A percentile compares a stretch with the other conserved stretches of the same genome.
Evolutionary conservation across 345 rosid species (phyloP).

Genomic region (Hypericum perforatum): DNA sequence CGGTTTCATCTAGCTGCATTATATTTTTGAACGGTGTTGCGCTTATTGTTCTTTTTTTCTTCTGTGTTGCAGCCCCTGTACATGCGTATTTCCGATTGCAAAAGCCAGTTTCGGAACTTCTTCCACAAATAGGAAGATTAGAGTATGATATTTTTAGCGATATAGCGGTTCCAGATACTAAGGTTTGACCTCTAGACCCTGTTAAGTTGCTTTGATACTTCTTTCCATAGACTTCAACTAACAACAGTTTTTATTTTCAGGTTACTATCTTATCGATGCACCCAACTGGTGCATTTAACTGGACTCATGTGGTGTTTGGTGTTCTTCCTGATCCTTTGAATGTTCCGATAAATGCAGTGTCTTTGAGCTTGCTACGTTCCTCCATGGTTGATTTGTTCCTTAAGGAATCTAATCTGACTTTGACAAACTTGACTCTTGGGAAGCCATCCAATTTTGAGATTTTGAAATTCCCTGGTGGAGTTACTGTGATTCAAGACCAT

Average conservation of each 20-base stretch:
- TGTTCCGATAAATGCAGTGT: slow-evolving; percentile 28
- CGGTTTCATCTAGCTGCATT: too few relatives aligned
- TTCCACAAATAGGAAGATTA: slow-evolving; percentile 31
- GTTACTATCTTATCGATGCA: slow-evolving; percentile 69
- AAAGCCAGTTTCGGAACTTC: slow-evolving; percentile 38
- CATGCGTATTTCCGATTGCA: slow-evolving; percentile 43
- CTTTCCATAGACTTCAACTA: background rate
- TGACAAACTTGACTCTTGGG: slow-evolving; percentile 48
- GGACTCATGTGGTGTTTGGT: slow-evolving; percentile 60
- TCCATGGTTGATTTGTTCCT: slow-evolving; percentile 54
- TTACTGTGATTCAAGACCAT: slow-evolving; percentile 45
- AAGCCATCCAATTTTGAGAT: slow-evolving; percentile 52
- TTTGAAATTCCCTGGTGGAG: slow-evolving; percentile 66
- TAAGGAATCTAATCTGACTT: slow-evolving; percentile 42
- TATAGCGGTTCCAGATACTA: slow-evolving; percentile 41
- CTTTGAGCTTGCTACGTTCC: slow-evolving; percentile 43
- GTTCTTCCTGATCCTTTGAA: slow-evolving; percentile 41
- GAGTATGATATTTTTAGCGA: slow-evolving; percentile 50
- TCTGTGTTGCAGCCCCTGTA: slow-evolving; percentile 41
- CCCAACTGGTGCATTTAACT: slow-evolving; percentile 34
- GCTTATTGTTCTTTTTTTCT: background rate
- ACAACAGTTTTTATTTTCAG: slow-evolving; percentile 23
- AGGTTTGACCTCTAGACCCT: slow-evolving; percentile 34
- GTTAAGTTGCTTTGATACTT: background rate
- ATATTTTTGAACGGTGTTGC: too few relatives aligned